phyloP scores from a whole-genome alignment of 2,329 filamentous ascomycete species.

The Epichloe scottii region DNA sequence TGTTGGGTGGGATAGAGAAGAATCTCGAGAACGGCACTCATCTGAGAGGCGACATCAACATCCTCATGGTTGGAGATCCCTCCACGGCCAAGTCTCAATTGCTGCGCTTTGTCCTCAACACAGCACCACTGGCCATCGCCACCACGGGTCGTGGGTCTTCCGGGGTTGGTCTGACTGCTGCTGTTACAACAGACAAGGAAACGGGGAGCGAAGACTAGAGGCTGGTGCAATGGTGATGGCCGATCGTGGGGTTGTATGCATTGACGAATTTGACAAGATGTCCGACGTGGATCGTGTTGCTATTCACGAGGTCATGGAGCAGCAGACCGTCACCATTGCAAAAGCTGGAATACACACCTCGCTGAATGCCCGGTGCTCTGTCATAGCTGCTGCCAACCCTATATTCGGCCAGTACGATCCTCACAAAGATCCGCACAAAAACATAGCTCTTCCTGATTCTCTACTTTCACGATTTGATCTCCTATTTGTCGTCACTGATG shows the following conservation, averaged over 20 bases:
- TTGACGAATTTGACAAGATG: slow-evolving; percentile 99
- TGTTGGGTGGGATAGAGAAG: slow-evolving; percentile 94
- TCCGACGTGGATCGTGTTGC: slow-evolving; percentile 95
- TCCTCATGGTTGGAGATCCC: slow-evolving; percentile 96
- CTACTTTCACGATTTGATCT: slow-evolving; percentile 97
- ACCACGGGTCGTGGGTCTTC: slow-evolving; percentile 95
- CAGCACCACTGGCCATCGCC: slow-evolving; percentile 87
- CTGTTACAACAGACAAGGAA: slow-evolving; percentile 93
- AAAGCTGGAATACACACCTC: slow-evolving; percentile 98
- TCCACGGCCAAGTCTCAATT: slow-evolving; percentile 98
- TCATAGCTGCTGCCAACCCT: slow-evolving; percentile 91
- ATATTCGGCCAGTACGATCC: slow-evolving; percentile 98
- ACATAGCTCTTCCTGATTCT: slow-evolving; percentile 93
- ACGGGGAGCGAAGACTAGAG: slow-evolving; percentile 86
- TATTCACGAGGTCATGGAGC: slow-evolving; percentile 99
- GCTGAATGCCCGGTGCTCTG: slow-evolving; percentile 90
- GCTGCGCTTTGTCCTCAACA: slow-evolving; percentile 92
- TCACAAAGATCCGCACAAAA: slow-evolving; percentile 97
- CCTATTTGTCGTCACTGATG: slow-evolving; percentile 92
- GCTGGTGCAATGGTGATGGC: slow-evolving; percentile 98
- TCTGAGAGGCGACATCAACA: slow-evolving; percentile 96
- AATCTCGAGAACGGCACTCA: slow-evolving; percentile 97
- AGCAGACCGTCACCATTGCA: slow-evolving; percentile 97
- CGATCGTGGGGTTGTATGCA: slow-evolving; percentile 94
- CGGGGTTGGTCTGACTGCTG: slow-evolving; percentile 92